Base-by-base conservation (phyloP, 2,329 filamentous ascomycete species). In the Fusarium redolens region DNA sequence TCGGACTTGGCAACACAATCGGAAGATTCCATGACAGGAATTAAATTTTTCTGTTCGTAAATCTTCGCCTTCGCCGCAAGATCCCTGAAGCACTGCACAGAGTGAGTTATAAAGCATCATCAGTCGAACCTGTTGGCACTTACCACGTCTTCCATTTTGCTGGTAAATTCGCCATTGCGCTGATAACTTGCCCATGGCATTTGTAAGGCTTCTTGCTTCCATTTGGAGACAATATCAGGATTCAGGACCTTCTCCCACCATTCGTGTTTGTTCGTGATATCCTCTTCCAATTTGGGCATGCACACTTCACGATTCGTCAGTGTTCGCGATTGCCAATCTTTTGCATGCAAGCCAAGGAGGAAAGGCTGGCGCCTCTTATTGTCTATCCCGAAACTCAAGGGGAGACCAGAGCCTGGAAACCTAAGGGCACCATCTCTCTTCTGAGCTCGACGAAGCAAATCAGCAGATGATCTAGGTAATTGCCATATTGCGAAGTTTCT, bases 221-320 rank as follows among this genome's bases (percentile, higher is more conserved):
- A 64, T 14, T 50, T 61, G 3, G 15, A 20, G 9, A 40, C 20
- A 9, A 41, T 67, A 22, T 35, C 61, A 4, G 69, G 47, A 28
- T 81, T 59, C 33, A 66, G 67, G 10, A 78, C 74, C 50, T 80
- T 80, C 28, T 45, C 64, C 40, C 82, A 70, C 82, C 82, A 84
- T 38, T 78, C 72, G 1, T 75, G 73, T 68, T 83, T 84, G 71
- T 84, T 81, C 3, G 81, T 82, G 30, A 84, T 73, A 9, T 61
- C 47, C 50, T 81, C 78, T 72, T 83, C 80, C 30, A 82, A 51
- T 6, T 72, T 64, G 30, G 82, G 75, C 80, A 83, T 83, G 35
- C 76, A 77, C 7, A 81, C 65, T 70, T 83, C 82, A 20, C 81
- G 80, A 14, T 80, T 65, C 18, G 60, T 50, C 13, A 71, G 31